A percentile compares a stretch with the other conserved stretches of the same genome.
Evolutionary conservation across 495 filamentous ascomycete species (phyloP).

Genomic region (Astrothelium macrocarpum): DNA sequence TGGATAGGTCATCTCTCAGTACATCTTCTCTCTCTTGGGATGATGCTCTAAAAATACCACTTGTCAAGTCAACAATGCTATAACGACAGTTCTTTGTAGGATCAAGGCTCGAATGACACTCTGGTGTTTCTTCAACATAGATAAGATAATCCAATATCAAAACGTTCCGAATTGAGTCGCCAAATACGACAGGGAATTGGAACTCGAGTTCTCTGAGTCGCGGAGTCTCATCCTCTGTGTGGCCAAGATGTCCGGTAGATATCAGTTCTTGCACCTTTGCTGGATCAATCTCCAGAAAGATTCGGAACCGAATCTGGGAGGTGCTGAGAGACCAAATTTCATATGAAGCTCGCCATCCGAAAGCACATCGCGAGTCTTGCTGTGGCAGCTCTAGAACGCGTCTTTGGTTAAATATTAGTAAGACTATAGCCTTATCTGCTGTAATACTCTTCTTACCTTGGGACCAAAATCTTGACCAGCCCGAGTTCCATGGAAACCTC

Average conservation of each 20-base stretch:
- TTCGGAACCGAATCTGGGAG: slow-evolving; percentile 2
- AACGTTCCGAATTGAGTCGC: not conserved
- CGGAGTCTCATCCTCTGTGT: not conserved
- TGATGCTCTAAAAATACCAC: not conserved
- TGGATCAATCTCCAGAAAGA: not conserved
- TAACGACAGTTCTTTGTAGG: not conserved
- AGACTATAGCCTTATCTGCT: not conserved
- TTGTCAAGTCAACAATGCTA: slow-evolving; percentile 3
- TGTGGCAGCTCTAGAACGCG: not conserved
- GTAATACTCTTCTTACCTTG: not conserved
- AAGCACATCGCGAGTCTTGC: not conserved
- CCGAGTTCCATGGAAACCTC: not conserved
- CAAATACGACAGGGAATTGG: slow-evolving; percentile 1
- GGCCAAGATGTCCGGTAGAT: not conserved
- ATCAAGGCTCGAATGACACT: slow-evolving; percentile 1
- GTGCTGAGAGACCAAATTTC: not conserved
- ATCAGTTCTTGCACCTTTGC: slow-evolving; percentile 1
- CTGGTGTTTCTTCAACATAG: slow-evolving; percentile 1
- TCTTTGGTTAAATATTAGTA: not conserved
- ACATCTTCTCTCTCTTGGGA: not conserved
- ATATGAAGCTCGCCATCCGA: slow-evolving; percentile 2
- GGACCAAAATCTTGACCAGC: not conserved
- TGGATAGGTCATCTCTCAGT: not conserved
- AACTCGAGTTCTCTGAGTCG: slow-evolving; percentile 4
- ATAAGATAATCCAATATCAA: slow-evolving; percentile 3